phyloP scores from a whole-genome alignment of 495 filamentous ascomycete species.

The Penicillium samsonianum region DNA sequence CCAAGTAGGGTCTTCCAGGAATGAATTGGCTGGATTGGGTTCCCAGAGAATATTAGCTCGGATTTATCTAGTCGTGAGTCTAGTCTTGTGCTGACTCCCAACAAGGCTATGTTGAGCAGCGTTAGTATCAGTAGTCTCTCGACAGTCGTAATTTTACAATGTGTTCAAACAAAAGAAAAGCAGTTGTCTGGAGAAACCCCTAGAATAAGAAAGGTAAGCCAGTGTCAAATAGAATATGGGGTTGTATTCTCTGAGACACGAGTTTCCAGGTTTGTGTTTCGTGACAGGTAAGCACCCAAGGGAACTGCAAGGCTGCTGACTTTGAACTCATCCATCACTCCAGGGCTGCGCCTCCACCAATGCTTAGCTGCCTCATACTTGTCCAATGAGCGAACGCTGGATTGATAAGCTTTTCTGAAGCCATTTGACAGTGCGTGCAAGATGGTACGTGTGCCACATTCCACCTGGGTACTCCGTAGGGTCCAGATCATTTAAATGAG shows the following conservation, averaged over 20 bases:
- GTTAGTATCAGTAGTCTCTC: neutral
- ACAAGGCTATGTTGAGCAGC: neutral
- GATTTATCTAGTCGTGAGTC: neutral
- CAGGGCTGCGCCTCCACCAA: constrained; percentile 15
- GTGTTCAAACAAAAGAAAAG: neutral
- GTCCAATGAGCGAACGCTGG: constrained; percentile 1
- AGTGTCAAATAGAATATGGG: neutral
- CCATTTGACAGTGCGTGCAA: neutral
- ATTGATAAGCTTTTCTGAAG: constrained; percentile 2
- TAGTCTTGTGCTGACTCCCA: neutral
- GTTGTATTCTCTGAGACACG: neutral
- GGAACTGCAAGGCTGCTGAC: constrained; percentile 4
- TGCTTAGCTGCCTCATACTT: constrained; percentile 9
- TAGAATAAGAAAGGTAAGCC: neutral
- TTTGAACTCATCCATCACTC: constrained; percentile 2
- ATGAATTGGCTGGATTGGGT: neutral
- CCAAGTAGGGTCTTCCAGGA: constrained; percentile 1
- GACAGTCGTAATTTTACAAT: neutral
- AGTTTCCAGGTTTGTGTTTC: neutral
- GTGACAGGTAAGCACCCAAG: neutral
- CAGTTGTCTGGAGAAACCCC: neutral
- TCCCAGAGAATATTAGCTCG: neutral
- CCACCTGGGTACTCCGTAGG: neutral
- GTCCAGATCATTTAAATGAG: neutral
- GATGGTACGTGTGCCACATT: constrained; percentile 26